Percentiles rank a stretch among this genome's conserved stretches.
phyloP scores from a whole-genome alignment of 2,329 filamentous ascomycete genomes.

The Penicillium sumatraense region DNA sequence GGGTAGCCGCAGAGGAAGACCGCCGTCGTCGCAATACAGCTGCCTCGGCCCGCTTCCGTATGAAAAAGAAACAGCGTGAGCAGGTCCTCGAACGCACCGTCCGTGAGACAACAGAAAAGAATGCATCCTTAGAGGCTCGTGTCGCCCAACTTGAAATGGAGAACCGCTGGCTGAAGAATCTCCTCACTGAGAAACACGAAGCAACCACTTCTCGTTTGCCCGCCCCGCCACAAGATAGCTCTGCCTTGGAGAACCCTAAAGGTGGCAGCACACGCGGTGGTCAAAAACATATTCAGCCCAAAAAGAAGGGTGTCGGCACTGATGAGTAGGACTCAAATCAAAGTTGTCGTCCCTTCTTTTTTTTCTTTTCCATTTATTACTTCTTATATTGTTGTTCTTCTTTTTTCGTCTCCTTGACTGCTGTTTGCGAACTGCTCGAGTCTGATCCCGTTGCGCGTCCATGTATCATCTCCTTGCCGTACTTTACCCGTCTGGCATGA shows the following conservation, averaged over 20 bases:
- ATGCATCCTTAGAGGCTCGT: slow-evolving; percentile 71
- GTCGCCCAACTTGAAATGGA: slow-evolving; percentile 80
- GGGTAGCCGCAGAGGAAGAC: slow-evolving; percentile 81
- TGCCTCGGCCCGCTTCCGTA: slow-evolving; percentile 83
- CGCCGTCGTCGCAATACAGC: slow-evolving; percentile 89
- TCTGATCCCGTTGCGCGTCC: slow-evolving; percentile 1
- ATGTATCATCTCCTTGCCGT: slow-evolving; percentile 13
- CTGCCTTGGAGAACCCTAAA: slow-evolving; percentile 24
- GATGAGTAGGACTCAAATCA: slow-evolving; percentile 29
- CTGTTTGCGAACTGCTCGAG: slow-evolving; percentile 3
- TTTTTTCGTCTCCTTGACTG: no score
- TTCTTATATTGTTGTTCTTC: neutral
- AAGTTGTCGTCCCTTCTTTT: slow-evolving; percentile 19
- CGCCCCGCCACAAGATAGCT: slow-evolving; percentile 28
- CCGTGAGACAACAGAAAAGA: slow-evolving; percentile 83
- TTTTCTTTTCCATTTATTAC: slow-evolving; percentile 7
- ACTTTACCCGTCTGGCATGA: neutral
- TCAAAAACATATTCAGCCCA: slow-evolving; percentile 44
- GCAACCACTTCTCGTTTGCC: slow-evolving; percentile 27
- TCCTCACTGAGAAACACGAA: slow-evolving; percentile 80
- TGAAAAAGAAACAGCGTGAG: slow-evolving; percentile 96
- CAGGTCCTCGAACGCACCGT: slow-evolving; percentile 80
- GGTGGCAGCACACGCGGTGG: slow-evolving; percentile 26
- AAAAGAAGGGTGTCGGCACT: slow-evolving; percentile 45
- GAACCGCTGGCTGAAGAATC: slow-evolving; percentile 80